Percentiles rank a stretch among this genome's conserved stretches.
Conservation (phyloP, 345 rosid genomes). For the Melastoma malabathricum region DNA sequence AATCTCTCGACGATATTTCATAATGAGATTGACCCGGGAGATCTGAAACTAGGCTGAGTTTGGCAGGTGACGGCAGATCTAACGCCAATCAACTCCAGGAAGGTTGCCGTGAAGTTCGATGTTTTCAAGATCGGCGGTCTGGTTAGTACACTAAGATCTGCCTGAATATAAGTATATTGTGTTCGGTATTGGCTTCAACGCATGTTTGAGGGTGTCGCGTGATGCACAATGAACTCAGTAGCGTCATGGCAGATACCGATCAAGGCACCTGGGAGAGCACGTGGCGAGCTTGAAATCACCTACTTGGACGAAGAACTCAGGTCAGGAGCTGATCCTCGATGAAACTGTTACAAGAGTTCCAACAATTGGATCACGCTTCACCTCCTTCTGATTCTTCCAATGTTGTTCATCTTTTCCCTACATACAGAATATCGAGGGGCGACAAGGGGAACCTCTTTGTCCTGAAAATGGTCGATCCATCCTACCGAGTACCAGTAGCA, state of each 20-base stretch:
- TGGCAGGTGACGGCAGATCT: slow-evolving; percentile 77
- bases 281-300: slow-evolving; percentile 34
- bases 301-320: slow-evolving; percentile 35
- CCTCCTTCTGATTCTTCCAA: background rate
- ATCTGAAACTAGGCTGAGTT: background rate
- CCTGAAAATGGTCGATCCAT: slow-evolving; percentile 83
- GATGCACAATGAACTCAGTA: too few species aligned
- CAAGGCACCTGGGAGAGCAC: slow-evolving; percentile 34
- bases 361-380: background rate
- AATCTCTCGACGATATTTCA: background rate
- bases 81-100: slow-evolving; percentile 55
- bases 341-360: background rate
- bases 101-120: slow-evolving; percentile 78
- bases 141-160: slow-evolving; percentile 23
- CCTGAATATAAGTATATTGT: slow-evolving; percentile 12
- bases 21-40: background rate
- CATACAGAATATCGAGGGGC: slow-evolving; percentile 74
- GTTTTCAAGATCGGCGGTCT: slow-evolving; percentile 61
- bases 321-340: too few species aligned
- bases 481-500: slow-evolving; percentile 58
- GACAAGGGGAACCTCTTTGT: slow-evolving; percentile 83
- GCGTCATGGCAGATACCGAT: slow-evolving; percentile 19
- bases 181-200: too few species aligned
- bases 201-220: background rate
- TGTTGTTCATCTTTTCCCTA: background rate